These are phyloP conservation scores for Solanum hybrid DNA, from an alignment of 305 asterid species.

Conservation along the genomic window DNA sequence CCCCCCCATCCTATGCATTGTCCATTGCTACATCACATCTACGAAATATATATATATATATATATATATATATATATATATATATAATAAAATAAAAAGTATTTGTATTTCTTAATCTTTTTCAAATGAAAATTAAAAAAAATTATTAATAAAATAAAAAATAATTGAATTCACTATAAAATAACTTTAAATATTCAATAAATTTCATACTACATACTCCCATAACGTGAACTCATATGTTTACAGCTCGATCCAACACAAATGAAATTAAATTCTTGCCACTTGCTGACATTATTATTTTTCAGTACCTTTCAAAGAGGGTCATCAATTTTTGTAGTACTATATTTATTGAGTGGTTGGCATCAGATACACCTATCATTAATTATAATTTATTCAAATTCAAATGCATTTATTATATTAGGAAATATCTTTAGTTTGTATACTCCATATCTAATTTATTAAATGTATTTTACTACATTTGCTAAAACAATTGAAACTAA, in stretches of 20 bases:
- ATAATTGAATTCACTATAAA: not conserved
- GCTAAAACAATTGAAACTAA: not conserved
- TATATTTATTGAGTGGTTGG: not conserved
- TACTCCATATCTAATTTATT: not conserved
- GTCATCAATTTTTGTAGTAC: not conserved
- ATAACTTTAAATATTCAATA: not conserved
- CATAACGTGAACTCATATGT: not conserved
- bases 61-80: no score
- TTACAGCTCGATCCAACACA: not conserved
- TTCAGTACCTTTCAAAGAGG: not conserved
- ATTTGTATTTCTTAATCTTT: not conserved
- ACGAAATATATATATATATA: no score
- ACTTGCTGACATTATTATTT: not conserved
- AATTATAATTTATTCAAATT: not conserved
- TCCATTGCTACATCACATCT: no score
- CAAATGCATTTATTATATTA: not conserved
- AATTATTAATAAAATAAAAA: not conserved
- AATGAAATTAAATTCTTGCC: not conserved
- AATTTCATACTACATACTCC: not conserved
- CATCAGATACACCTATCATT: not conserved
- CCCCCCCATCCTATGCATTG: no score
- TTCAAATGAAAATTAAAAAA: not conserved
- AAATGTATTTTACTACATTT: not conserved
- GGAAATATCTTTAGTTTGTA: not conserved
- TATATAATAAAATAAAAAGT: not conserved